A percentile compares a stretch with the other conserved stretches of the same genome.
These are phyloP conservation scores for Paramecium sexaurelia DNA, from an alignment of 73 alveolate genomes.

Conservation along the genomic window DNA sequence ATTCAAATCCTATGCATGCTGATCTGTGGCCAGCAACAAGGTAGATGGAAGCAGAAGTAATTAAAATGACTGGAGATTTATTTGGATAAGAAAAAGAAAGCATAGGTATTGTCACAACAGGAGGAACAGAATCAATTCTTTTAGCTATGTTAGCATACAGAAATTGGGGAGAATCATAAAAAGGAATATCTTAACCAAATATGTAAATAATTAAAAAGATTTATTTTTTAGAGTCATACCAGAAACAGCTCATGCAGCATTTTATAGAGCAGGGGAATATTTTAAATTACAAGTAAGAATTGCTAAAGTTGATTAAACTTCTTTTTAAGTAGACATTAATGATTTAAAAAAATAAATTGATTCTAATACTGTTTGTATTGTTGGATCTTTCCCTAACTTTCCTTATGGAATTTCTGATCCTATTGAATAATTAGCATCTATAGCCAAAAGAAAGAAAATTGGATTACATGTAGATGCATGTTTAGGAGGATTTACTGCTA, in stretches of 20 bases:
- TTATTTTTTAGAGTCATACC: slow-evolving; percentile 74
- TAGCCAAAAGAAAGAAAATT: slow-evolving; percentile 76
- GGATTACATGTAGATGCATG: slow-evolving; percentile 94
- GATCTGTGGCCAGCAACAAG: slow-evolving; percentile 84
- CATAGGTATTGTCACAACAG: slow-evolving; percentile 93
- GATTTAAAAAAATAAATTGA: slow-evolving; percentile 76
- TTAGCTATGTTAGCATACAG: slow-evolving; percentile 92
- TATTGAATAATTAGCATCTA: slow-evolving; percentile 82
- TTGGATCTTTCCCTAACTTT: slow-evolving; percentile 93
- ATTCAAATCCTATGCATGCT: slow-evolving; percentile 91
- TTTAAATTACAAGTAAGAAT: slow-evolving; percentile 84
- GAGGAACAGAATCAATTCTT: slow-evolving; percentile 98
- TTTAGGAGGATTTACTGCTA: slow-evolving; percentile 96
- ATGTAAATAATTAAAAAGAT: slow-evolving; percentile 25
- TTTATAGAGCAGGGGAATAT: slow-evolving; percentile 92
- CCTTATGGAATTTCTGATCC: slow-evolving; percentile 95
- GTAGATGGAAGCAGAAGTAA: slow-evolving; percentile 92
- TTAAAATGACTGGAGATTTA: slow-evolving; percentile 89
- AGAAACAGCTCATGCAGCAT: slow-evolving; percentile 96
- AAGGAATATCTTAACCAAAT: slow-evolving; percentile 71
- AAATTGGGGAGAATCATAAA: slow-evolving; percentile 75
- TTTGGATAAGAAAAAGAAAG: slow-evolving; percentile 93
- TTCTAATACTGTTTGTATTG: slow-evolving; percentile 84
- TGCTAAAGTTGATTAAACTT: slow-evolving; percentile 76
- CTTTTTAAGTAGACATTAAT: slow-evolving; percentile 76